Evolutionary conservation across 345 rosid species (phyloP), one percentile per base, ranked within the genome.

Genomic region (Clarkia xantiana): DNA sequence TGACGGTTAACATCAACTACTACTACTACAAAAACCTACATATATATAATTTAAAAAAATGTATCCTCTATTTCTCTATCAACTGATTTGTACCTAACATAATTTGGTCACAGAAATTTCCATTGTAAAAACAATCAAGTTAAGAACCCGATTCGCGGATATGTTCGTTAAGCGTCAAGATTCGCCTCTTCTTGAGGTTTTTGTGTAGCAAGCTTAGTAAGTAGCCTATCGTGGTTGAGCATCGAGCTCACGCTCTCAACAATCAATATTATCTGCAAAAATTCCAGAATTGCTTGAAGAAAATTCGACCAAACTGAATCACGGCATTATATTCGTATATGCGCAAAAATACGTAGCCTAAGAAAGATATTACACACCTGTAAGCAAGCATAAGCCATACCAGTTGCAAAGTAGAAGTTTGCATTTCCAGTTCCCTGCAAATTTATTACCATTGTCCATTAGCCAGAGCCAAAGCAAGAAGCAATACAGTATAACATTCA

Each of bases 391-490:
- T 83, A 91, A 17, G 78, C 93, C 40, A 84, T 84, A 15, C 84
- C 93, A n/a, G 89, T 91, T 51, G 85, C 94, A 57, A 72, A 91
- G 67, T 91, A 86, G 70, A 91, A 91, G 79, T 91, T 91, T 42
- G 96, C 96, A 56, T 86, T 91, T 49, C 98, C 98, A 2, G 96
- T 86, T 23, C 98, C 98, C 96, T 91, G 74, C 47, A 64, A 64
- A 53, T 56, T 63, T 65, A 34, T 51, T 15, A 17, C 20, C 14
- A 47, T 23, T 15, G 44, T 59, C 55, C 53, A 58, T 51, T 14
- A 58, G 44, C 20, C 56, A 40, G 16, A 29, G 1, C 9, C 36
- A 29, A 29, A 29, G 36, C 36, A 29, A 29, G 8, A 29, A 5
- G 36, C 36, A 29, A 29, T 29, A 29, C 8, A 29, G 36, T 2